phyloP scores from a whole-genome alignment of 2,329 filamentous ascomycete genomes.

The Pseudocercospora pini-densiflorae region DNA sequence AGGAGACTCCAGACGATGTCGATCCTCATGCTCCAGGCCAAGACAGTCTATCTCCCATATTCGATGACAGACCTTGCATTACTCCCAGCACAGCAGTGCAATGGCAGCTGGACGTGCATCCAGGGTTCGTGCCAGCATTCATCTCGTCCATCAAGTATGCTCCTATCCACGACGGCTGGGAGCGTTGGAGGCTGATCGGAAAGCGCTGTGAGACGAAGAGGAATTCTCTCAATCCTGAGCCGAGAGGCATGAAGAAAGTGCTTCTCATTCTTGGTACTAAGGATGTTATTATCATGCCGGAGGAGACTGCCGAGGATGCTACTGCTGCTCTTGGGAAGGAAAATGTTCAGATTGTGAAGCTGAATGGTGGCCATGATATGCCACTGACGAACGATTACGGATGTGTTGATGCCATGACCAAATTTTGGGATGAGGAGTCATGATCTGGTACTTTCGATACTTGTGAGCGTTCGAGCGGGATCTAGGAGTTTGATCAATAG shows the following conservation, averaged over 20 bases:
- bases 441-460: background rate
- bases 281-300: slow-evolving; percentile 69
- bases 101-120: slow-evolving; percentile 71
- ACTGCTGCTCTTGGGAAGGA: slow-evolving; percentile 58
- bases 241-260: slow-evolving; percentile 54
- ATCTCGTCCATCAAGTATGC: slow-evolving; percentile 72
- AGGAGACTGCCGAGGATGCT: slow-evolving; percentile 68
- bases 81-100: slow-evolving; percentile 66
- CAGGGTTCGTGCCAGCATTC: slow-evolving; percentile 71
- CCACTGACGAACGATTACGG: slow-evolving; percentile 65
- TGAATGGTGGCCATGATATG: slow-evolving; percentile 72
- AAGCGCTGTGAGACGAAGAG: slow-evolving; percentile 53
- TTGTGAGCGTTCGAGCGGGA: background rate
- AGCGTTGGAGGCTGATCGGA: slow-evolving; percentile 65
- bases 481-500: background rate
- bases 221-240: slow-evolving; percentile 33
- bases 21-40: slow-evolving; percentile 25
- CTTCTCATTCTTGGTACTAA: slow-evolving; percentile 68
- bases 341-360: slow-evolving; percentile 61
- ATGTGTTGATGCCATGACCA: slow-evolving; percentile 59
- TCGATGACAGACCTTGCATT: slow-evolving; percentile 56
- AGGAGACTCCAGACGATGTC: slow-evolving; percentile 30
- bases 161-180: slow-evolving; percentile 68
- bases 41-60: slow-evolving; percentile 46
- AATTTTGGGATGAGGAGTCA: slow-evolving; percentile 43